Evolutionary conservation across 139 green algal species (phyloP).

Genomic region (Ostreobium quekettii): DNA sequence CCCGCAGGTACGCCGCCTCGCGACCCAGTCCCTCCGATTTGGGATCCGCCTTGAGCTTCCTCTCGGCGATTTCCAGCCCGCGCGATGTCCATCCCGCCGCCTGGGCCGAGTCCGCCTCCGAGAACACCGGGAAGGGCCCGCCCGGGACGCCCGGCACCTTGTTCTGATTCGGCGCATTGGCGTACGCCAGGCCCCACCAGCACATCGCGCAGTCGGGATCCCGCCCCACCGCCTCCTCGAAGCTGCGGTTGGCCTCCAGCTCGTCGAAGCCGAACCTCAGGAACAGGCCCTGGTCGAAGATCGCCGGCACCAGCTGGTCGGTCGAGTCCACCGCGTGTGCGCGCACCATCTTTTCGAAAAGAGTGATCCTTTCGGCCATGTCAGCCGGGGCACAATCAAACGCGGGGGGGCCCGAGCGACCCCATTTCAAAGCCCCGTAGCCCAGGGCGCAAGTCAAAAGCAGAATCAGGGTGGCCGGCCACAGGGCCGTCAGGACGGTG

Average conservation of each 20-base stretch:
- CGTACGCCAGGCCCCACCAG: slow-evolving; percentile 34
- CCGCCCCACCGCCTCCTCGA: background rate
- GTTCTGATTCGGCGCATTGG: slow-evolving; percentile 1
- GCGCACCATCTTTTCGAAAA: background rate
- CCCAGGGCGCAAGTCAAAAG: background rate
- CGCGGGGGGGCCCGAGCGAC: background rate
- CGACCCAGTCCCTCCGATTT: background rate
- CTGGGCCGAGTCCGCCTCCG: background rate
- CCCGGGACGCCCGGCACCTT: background rate
- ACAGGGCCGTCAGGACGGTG: background rate
- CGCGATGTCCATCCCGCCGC: background rate
- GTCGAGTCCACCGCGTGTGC: background rate
- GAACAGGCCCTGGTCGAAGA: slow-evolving; percentile 9
- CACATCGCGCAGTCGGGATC: slow-evolving; percentile 32
- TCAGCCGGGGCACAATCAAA: background rate
- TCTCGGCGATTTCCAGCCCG: background rate
- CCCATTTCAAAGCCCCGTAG: background rate
- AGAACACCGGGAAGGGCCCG: background rate
- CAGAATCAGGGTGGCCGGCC: background rate
- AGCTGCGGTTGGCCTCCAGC: background rate
- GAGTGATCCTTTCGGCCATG: background rate
- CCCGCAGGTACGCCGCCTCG: background rate
- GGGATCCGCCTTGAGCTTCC: background rate
- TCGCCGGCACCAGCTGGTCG: background rate
- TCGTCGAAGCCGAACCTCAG: background rate